Evolutionary conservation across 2,329 filamentous ascomycete species (phyloP), one percentile per base, ranked within the genome.

Genomic region (Colletotrichum viniferum): DNA sequence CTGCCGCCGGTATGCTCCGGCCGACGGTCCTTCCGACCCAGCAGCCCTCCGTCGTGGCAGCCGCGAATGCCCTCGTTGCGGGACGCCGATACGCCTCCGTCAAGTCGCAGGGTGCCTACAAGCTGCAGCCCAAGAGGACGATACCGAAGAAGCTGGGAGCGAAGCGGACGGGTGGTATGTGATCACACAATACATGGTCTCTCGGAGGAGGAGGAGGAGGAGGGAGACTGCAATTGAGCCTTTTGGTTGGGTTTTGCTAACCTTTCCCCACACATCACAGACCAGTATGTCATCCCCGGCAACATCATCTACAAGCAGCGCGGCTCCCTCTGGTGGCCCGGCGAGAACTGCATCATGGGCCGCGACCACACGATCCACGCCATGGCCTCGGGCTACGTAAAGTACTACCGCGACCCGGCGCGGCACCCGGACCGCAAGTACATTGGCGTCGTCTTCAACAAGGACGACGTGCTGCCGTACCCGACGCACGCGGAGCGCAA

Each of bases 261-360:
- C 43, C 16, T 48, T 21, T 21, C 58, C 28, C 38, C 43, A n/a
- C 62, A 21, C 26, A 43, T 4, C 16, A 74, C 82, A 96, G 94
- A 96, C 83, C 94, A 98, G 87, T 98, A 94, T 84, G 97, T 99
- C 43, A 94, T 98, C 74, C 94, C 96, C 6, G 97, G 97, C 70
- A 98, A 98, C 88, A 99, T 99, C 85, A 94, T 99, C 86, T 99
- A 97, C 91, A 96, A 95, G 83, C 97, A 99, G 86, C 94, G 96
- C 81, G 97, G 97, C 80, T 97, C 97, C 5, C 91, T 93, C 81
- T 99, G 97, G 97, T 96, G 94, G 84, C 94, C 97, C 1, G 97
- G 97, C 81, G 97, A 98, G 84, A 98, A 99, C 86, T 95, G 94
- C 85, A 94, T 93, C 80, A 96, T 98, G 89, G 97, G 97, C 66